These are phyloP conservation scores for Pythium oligandrum DNA, from an alignment of 352 stramenopile genomes.

Conservation along the genomic window DNA sequence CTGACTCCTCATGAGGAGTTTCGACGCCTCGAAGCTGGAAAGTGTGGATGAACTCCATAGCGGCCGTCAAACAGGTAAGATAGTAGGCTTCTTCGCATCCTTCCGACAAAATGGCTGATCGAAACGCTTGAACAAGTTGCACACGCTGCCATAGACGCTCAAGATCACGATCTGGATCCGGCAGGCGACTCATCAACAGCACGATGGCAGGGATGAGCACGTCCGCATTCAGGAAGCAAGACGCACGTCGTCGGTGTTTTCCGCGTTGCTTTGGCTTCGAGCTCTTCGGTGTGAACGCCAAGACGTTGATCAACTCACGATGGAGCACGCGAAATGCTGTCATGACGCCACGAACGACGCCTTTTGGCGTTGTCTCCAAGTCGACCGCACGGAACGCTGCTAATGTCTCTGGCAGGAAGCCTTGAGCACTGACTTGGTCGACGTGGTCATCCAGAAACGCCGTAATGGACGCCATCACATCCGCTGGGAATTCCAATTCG, in stretches of 20 bases:
- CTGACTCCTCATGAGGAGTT: too few species aligned
- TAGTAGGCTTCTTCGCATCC: constrained; percentile 31
- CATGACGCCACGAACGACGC: constrained; percentile 22
- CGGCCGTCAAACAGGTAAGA: constrained; percentile 22
- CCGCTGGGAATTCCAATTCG: constrained; percentile 20
- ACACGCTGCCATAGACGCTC: constrained; percentile 21
- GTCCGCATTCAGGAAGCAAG: constrained; percentile 24
- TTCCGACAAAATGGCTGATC: constrained; percentile 10
- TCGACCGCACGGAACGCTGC: constrained; percentile 16
- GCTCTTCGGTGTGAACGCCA: neutral
- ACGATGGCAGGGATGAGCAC: constrained; percentile 28
- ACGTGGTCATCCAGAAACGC: constrained; percentile 2
- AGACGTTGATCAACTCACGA: constrained; percentile 13
- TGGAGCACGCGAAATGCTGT: constrained; percentile 20
- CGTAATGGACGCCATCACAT: constrained; percentile 6
- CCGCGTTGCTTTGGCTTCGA: neutral
- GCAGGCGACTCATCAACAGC: constrained; percentile 24
- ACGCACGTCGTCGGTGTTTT: neutral
- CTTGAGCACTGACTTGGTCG: neutral
- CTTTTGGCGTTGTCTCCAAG: constrained; percentile 19
- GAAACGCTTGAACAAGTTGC: constrained; percentile 21
- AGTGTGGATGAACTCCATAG: constrained; percentile 26
- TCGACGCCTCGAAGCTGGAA: constrained; percentile 2
- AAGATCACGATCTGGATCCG: constrained; percentile 5
- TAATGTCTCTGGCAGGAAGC: constrained; percentile 21